Conservation (phyloP, 2,329 filamentous ascomycete species). For the Acrocalymma vagum region DNA sequence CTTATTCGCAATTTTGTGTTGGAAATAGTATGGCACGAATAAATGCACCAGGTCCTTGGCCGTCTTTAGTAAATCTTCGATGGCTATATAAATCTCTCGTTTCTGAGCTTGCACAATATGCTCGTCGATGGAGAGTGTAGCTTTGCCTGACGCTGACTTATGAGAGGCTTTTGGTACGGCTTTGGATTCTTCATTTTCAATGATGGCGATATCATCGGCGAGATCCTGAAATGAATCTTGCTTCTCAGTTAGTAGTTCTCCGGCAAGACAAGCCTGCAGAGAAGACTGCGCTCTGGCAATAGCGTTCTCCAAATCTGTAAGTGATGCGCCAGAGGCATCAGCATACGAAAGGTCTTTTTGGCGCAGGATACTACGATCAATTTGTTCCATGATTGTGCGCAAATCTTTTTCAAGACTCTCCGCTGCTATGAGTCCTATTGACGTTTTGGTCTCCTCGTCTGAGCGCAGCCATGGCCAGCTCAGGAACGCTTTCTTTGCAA, state of each 20-base stretch:
- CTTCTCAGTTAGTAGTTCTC: too few relatives aligned
- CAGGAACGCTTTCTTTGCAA: too few relatives aligned
- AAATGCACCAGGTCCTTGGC: constrained; percentile 1
- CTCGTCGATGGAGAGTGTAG: too few relatives aligned
- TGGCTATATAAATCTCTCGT: constrained; percentile 1
- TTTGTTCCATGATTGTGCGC: constrained; percentile 5
- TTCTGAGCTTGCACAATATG: constrained; percentile 1
- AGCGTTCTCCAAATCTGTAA: too few relatives aligned
- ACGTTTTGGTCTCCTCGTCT: constrained; percentile 1
- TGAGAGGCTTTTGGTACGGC: background rate
- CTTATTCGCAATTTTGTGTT: constrained; percentile 2
- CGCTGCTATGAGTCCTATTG: background rate
- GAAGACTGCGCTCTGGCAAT: too few relatives aligned
- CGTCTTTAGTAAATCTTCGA: background rate
- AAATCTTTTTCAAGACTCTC: too few relatives aligned
- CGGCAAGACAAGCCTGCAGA: too few relatives aligned
- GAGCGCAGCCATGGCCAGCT: constrained; percentile 2
- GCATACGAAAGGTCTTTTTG: constrained; percentile 2
- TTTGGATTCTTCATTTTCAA: background rate
- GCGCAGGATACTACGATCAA: background rate
- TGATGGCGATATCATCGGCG: background rate
- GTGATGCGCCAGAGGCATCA: too few relatives aligned
- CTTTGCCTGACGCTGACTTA: too few relatives aligned
- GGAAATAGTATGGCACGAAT: constrained; percentile 1
- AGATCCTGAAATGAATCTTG: too few relatives aligned